Conservation (phyloP, 2,329 filamentous ascomycete species). For the Fusarium longipes region DNA sequence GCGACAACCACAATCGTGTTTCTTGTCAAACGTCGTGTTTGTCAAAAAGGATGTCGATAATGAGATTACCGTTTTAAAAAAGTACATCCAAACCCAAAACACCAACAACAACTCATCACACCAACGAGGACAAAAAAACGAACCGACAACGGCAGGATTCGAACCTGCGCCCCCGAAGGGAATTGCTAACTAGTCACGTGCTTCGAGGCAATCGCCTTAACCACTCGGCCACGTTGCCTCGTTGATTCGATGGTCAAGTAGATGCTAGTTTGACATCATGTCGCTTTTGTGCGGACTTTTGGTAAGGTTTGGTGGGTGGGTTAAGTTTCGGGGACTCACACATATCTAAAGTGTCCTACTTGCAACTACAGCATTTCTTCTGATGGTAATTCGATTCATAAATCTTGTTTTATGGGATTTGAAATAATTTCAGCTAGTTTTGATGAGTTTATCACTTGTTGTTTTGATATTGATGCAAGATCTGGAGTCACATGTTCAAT, state of each 20-base stretch:
- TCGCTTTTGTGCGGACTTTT: neutral
- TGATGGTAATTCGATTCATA: too few relatives aligned
- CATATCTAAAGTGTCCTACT: too few relatives aligned
- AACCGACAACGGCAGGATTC: conserved; percentile 36
- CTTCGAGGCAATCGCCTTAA: conserved; percentile 35
- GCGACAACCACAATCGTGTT: neutral
- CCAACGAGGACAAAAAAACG: too few relatives aligned
- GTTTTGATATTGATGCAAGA: too few relatives aligned
- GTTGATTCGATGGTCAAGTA: neutral
- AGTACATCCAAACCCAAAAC: neutral
- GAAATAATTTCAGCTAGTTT: too few relatives aligned
- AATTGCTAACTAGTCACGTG: neutral
- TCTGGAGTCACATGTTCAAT: too few relatives aligned
- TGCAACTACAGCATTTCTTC: too few relatives aligned
- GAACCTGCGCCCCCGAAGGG: conserved; percentile 37
- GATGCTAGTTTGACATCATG: neutral
- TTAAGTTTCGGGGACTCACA: too few relatives aligned
- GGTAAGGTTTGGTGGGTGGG: too few relatives aligned
- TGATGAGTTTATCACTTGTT: too few relatives aligned
- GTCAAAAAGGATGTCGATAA: too few relatives aligned
- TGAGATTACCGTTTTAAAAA: neutral
- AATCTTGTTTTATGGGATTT: too few relatives aligned
- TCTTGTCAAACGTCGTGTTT: neutral
- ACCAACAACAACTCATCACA: neutral
- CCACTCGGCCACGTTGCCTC: conserved; percentile 35